Percentiles rank a stretch among this genome's conserved stretches.
These are phyloP conservation scores for Plasmodium cynomolgi DNA, from an alignment of 169 alveolate species.

Conservation along the genomic window DNA sequence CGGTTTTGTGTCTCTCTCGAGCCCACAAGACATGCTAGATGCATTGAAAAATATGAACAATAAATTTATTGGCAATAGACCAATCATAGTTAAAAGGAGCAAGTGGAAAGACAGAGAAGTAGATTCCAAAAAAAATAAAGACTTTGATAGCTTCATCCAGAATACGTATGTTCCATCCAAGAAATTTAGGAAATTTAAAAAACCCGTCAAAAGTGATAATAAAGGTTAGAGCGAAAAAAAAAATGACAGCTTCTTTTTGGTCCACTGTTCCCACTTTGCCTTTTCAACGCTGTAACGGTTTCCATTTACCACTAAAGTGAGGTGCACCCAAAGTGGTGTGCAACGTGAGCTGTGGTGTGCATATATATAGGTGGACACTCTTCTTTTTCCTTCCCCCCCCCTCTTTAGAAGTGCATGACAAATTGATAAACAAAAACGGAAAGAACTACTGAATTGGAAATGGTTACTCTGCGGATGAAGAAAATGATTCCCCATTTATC, in stretches of 20 bases:
- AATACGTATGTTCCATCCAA: constrained; percentile 77
- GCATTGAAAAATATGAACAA: constrained; percentile 97
- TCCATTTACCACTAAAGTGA: not conserved
- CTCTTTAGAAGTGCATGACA: constrained; percentile 66
- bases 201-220: constrained; percentile 78
- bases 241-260: not conserved
- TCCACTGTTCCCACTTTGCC: not conserved
- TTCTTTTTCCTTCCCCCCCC: not conserved
- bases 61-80: constrained; percentile 95
- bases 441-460: not conserved
- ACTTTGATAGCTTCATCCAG: constrained; percentile 77
- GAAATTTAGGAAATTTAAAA: constrained; percentile 83
- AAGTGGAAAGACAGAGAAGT: constrained; percentile 95
- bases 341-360: not conserved
- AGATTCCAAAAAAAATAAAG: constrained; percentile 85
- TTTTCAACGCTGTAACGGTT: not conserved
- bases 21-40: constrained; percentile 93
- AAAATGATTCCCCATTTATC: not conserved
- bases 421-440: constrained; percentile 46
- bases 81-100: constrained; percentile 92
- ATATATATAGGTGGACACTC: constrained; percentile 4
- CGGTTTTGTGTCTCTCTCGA: constrained; percentile 93
- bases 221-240: constrained; percentile 76
- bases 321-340: not conserved
- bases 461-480: not conserved